Percentiles rank a stretch among this genome's conserved stretches.
Conservation (phyloP, 441 rosid species). For the Omphalea diandra region DNA sequence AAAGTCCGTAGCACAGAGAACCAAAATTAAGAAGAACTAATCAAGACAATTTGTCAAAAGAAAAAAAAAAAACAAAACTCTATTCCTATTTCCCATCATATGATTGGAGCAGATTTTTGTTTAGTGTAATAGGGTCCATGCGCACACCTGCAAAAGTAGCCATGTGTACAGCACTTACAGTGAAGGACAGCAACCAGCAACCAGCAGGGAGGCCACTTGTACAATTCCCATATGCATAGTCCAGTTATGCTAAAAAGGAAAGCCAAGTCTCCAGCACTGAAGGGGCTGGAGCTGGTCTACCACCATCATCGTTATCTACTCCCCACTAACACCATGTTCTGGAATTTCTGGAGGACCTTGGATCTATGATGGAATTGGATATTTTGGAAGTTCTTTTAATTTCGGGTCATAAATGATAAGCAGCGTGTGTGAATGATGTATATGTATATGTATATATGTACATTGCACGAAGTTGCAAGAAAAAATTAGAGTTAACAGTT, state of each 20-base stretch:
- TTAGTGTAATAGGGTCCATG: slow-evolving; percentile 3
- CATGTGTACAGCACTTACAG: slow-evolving; percentile 32
- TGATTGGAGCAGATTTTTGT: too few relatives aligned
- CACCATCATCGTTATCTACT: not conserved
- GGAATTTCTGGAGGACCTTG: not conserved
- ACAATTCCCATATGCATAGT: too few relatives aligned
- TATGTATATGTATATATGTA: too few relatives aligned
- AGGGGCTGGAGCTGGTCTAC: too few relatives aligned
- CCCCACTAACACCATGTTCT: not conserved
- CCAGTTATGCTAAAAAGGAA: not conserved
- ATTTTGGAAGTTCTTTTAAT: not conserved
- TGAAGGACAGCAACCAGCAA: too few relatives aligned
- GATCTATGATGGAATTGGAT: not conserved
- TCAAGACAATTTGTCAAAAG: too few relatives aligned
- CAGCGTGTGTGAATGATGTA: too few relatives aligned
- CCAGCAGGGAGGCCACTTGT: slow-evolving; percentile 1
- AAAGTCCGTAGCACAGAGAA: too few relatives aligned
- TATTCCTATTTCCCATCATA: too few relatives aligned
- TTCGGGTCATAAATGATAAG: too few relatives aligned
- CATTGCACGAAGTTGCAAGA: not conserved
- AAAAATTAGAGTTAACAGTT: not conserved
- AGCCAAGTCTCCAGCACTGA: slow-evolving; percentile 24
- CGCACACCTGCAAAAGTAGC: not conserved
- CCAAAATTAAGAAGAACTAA: too few relatives aligned
- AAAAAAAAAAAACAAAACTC: too few relatives aligned